Percentiles rank a stretch among this genome's conserved stretches.
Evolutionary conservation across 495 filamentous ascomycete species (phyloP).

Genomic region (Trichoderma gamsii): DNA sequence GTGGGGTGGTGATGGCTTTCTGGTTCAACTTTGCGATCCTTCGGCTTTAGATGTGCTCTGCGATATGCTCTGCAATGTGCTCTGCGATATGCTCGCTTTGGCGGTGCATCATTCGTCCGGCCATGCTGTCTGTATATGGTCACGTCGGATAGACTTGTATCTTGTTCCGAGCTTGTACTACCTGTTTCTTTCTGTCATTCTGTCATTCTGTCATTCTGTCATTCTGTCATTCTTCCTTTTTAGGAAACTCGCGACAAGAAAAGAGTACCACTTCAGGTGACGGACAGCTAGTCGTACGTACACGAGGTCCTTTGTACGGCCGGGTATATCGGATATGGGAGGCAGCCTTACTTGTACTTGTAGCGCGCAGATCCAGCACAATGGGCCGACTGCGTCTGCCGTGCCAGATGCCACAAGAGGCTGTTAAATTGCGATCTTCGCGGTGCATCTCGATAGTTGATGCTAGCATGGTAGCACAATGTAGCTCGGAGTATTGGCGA

Average conservation of each 20-base stretch:
- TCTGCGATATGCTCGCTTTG: neutral
- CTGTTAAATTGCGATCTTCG: constrained; percentile 1
- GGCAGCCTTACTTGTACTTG: neutral
- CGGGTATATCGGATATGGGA: neutral
- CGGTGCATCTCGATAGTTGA: neutral
- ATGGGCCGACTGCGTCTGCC: neutral
- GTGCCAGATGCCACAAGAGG: neutral
- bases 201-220: neutral
- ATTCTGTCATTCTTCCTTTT: neutral
- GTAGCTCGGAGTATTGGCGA: neutral
- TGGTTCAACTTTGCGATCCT: neutral
- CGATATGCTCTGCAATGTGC: neutral
- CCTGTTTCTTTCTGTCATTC: neutral
- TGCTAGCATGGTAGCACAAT: neutral
- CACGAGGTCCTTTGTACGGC: neutral
- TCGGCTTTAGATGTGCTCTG: neutral
- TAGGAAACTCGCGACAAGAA: neutral
- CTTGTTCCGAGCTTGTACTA: neutral
- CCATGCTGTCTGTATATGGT: neutral
- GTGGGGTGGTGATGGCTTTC: neutral
- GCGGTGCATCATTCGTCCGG: neutral
- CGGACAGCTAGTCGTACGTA: neutral
- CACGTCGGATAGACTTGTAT: neutral
- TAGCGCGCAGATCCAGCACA: neutral
- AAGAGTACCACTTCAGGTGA: neutral